Conservation (phyloP, 1,139 yeast genomes). For the Entelexis sorbosivorans region DNA sequence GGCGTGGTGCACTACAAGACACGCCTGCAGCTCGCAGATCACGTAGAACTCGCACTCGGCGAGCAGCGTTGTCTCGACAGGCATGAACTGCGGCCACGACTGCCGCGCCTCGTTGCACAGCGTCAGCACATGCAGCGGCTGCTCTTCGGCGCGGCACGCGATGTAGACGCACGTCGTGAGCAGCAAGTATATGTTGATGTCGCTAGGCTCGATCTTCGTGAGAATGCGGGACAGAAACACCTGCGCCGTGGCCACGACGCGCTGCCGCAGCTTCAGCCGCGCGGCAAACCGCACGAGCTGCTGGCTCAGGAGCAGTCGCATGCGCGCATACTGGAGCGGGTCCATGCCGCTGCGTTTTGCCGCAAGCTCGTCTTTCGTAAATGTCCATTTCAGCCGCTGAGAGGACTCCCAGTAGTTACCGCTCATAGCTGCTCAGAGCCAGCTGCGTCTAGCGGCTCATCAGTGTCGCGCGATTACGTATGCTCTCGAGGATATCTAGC, state of each 20-base stretch:
- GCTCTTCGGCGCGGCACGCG: conserved; percentile 89
- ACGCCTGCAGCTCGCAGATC: conserved; percentile 79
- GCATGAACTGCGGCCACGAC: conserved; percentile 90
- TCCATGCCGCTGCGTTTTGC: conserved; percentile 32
- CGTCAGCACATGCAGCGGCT: conserved; percentile 85
- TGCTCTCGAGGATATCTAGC: neutral
- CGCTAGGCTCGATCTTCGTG: conserved; percentile 61
- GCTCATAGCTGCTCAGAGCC: neutral
- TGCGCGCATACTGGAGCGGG: conserved; percentile 31
- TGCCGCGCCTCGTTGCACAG: conserved; percentile 76
- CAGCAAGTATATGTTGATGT: conserved; percentile 67
- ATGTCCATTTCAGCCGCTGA: conserved; percentile 54
- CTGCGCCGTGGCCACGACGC: conserved; percentile 83
- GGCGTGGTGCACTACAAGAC: conserved; percentile 77
- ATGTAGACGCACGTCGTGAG: conserved; percentile 79
- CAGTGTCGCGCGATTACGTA: conserved; percentile 1
- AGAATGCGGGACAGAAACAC: conserved; percentile 67
- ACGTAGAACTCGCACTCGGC: conserved; percentile 94
- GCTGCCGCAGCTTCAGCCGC: conserved; percentile 63
- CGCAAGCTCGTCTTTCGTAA: conserved; percentile 39
- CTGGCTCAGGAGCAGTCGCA: conserved; percentile 36
- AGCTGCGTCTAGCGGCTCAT: neutral
- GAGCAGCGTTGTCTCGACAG: conserved; percentile 82
- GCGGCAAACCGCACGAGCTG: conserved; percentile 66
- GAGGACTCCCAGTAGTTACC: conserved; percentile 55